Percentiles rank a stretch among this genome's conserved stretches.
Conservation (phyloP, 768 basidiomycete species). For the Suillus hirtellus region DNA sequence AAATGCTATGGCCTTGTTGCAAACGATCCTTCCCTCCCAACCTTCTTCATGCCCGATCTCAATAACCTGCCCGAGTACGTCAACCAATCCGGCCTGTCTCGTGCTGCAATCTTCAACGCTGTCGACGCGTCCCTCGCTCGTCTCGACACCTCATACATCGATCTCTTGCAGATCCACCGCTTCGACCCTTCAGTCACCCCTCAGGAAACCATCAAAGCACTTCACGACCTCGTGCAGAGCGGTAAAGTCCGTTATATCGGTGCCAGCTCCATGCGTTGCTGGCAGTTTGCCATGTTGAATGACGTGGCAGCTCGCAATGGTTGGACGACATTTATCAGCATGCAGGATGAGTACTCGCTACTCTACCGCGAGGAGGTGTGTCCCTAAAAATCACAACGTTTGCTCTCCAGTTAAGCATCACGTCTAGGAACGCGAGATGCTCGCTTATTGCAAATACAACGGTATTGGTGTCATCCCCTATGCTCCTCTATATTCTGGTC, state of each 20-base stretch:
- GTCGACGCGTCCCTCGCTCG: constrained; percentile 38
- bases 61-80: constrained; percentile 19
- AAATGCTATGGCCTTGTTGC: constrained; percentile 25
- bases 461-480: constrained; percentile 58
- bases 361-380: constrained; percentile 54
- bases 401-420: too few relatives aligned
- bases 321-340: constrained; percentile 56
- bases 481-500: constrained; percentile 43
- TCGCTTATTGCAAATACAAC: constrained; percentile 44
- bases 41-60: background rate
- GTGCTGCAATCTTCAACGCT: constrained; percentile 37
- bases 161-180: constrained; percentile 46
- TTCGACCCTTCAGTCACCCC: constrained; percentile 37
- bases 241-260: constrained; percentile 55
- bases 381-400: background rate
- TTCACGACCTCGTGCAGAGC: constrained; percentile 48
- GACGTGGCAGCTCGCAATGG: constrained; percentile 43
- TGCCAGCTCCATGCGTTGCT: constrained; percentile 46
- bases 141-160: constrained; percentile 37
- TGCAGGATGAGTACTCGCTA: constrained; percentile 55
- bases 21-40: background rate
- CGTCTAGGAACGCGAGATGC: constrained; percentile 46
- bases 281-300: constrained; percentile 47
- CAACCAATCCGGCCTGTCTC: constrained; percentile 37
- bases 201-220: constrained; percentile 50